Evolutionary conservation across 2,329 filamentous ascomycete species (phyloP).

Genomic region (Plectosphaerella sp.): DNA sequence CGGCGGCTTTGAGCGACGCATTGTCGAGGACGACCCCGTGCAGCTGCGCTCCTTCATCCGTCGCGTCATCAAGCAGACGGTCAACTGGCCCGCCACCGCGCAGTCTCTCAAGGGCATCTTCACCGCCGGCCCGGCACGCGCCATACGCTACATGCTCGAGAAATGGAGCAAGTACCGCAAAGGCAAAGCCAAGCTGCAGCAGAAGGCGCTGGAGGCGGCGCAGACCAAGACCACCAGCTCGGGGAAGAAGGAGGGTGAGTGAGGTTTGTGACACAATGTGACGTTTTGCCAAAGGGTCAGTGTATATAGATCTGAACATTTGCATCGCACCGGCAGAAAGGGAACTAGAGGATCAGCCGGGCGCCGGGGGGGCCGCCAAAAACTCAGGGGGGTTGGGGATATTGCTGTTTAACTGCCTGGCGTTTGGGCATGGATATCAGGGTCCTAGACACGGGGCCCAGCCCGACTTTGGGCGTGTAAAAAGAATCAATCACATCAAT

Average conservation of each 20-base stretch:
- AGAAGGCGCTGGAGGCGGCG: constrained; percentile 16
- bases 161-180: constrained; percentile 67
- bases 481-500: too few species aligned
- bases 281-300: too few species aligned
- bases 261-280: too few species aligned
- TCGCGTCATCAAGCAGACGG: constrained; percentile 77
- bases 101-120: constrained; percentile 82
- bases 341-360: too few species aligned
- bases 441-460: too few species aligned
- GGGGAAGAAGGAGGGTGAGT: constrained; percentile 2
- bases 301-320: too few species aligned
- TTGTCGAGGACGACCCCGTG: constrained; percentile 64
- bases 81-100: constrained; percentile 85
- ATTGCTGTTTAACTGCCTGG: too few species aligned
- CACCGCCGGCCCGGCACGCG: constrained; percentile 69
- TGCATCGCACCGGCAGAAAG: too few species aligned
- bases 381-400: too few species aligned
- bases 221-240: constrained; percentile 3
- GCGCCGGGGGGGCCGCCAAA: too few species aligned
- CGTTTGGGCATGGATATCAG: too few species aligned
- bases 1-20: constrained; percentile 80
- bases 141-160: constrained; percentile 73
- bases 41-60: constrained; percentile 69
- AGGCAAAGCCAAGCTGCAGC: constrained; percentile 26
- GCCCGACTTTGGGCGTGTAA: too few species aligned